These are phyloP conservation scores for Trypanosoma avium DNA, from an alignment of 208 protist species.

Conservation along the genomic window DNA sequence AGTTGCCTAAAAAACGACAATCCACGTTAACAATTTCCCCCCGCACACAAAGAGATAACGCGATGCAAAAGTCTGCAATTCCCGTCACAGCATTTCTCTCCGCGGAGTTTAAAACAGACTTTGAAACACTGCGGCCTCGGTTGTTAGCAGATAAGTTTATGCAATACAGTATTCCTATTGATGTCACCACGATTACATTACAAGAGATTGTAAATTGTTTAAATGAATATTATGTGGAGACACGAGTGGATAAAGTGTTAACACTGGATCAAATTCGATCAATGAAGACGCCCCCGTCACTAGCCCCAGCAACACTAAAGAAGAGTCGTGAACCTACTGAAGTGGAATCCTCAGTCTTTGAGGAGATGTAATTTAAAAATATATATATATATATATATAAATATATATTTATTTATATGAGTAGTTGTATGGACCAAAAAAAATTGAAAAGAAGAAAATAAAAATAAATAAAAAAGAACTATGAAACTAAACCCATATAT, in stretches of 20 bases:
- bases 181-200: conserved; percentile 72
- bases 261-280: conserved; percentile 40
- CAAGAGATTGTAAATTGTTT: conserved; percentile 87
- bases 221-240: conserved; percentile 76
- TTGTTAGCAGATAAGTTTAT: conserved; percentile 66
- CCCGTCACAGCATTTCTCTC: conserved; percentile 55
- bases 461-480: conserved; percentile 13
- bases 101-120: conserved; percentile 49
- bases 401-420: not conserved
- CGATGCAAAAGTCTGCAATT: conserved; percentile 60
- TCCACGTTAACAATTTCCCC: conserved; percentile 51
- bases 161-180: conserved; percentile 65
- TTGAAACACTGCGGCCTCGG: conserved; percentile 54
- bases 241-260: conserved; percentile 47
- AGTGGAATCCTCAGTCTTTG: not conserved
- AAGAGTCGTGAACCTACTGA: too few species aligned
- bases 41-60: conserved; percentile 55
- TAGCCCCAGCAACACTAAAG: not conserved
- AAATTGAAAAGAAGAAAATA: conserved; percentile 5
- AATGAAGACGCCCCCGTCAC: conserved; percentile 42
- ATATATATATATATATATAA: conserved; percentile 10
- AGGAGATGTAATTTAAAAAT: conserved; percentile 1
- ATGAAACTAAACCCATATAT: not conserved
- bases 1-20: conserved; percentile 60
- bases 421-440: not conserved